Base-by-base conservation (phyloP, 2,329 filamentous ascomycete genomes). In the Phialophora verrucosa region DNA sequence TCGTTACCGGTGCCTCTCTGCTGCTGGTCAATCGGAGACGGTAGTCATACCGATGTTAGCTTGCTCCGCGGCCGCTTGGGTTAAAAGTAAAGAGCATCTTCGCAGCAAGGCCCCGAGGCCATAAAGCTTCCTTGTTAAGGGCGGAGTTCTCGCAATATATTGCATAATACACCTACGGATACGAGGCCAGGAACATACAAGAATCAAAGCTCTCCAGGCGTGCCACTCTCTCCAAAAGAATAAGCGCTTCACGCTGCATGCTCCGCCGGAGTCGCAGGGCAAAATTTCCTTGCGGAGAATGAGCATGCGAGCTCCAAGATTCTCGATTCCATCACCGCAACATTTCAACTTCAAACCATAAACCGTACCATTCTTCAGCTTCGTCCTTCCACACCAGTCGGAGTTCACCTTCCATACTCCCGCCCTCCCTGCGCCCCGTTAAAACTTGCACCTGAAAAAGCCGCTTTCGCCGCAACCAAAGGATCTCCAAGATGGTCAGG, bases 401-500 rank as follows among this genome's bases (percentile, higher is more conserved):
- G 2, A 5, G 4, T 14, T 12, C 12, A 5, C 35, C 35, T 5
- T 17, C 3, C 12, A 3, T 12, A 35, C 11, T 8, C 10, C 3
- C 12, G 35, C 35, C 14, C 35, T 5, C 12, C 4, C 4, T 11
- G 12, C 35, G 35, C 17, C 20, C 17, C 7, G 38, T 44, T 3
- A 44, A 6, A 17, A 3, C 7, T 7, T 5, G 17, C 38, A 8
- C 7, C 38, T 44, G 38, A n/a, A 44, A 44, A 44, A 44, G 49
- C 23, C 49, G 10, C 6, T 25, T 14, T 51, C 49, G 17, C 17
- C 35, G 10, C 25, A 10, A 35, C n/a, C 31, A 53, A 27, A 8
- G 42, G 11, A 50, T 8, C 11, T n/a, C n/a, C 57, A 74, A 68
- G 75, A 97, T 98, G 94, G 94, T 98, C 80, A 92, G 94, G 82